Evolutionary conservation across 202 grass and related monocot species (phyloP).

Genomic region (Schoenoplectus tabernaemontani): DNA sequence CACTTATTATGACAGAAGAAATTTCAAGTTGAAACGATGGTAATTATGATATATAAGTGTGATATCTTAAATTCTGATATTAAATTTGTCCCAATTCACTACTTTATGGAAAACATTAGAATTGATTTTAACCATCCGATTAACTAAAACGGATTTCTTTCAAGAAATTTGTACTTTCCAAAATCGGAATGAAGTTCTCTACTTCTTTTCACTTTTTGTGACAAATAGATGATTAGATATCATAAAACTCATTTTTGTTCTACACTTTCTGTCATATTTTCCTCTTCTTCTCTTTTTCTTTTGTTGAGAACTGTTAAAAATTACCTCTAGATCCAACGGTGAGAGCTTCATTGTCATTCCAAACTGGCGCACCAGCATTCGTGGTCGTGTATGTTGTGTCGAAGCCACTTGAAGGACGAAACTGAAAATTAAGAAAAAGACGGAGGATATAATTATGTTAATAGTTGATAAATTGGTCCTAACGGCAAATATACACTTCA

Average conservation of each 20-base stretch:
- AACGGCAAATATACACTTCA: no score
- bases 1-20: not conserved
- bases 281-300: not conserved
- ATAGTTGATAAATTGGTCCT: no score
- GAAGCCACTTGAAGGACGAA: constrained; percentile 36
- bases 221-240: no score
- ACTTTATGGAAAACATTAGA: not conserved
- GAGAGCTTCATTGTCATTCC: constrained; percentile 45
- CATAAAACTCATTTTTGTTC: no score
- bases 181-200: no score
- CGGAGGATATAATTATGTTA: not conserved
- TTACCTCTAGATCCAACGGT: constrained; percentile 40
- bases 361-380: constrained; percentile 42
- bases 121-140: not conserved
- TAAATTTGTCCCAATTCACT: not conserved
- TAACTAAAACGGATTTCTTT: not conserved
- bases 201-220: no score
- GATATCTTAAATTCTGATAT: not conserved
- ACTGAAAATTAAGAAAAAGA: constrained; percentile 20
- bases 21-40: not conserved
- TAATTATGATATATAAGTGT: not conserved
- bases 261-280: no score
- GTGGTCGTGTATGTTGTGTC: constrained; percentile 36
- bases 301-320: not conserved
- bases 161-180: no score